Percentiles rank a stretch among this genome's conserved stretches.
Evolutionary conservation across 1,284 basidiomycete genomes (phyloP).

Genomic region (Puccinia hordei): DNA sequence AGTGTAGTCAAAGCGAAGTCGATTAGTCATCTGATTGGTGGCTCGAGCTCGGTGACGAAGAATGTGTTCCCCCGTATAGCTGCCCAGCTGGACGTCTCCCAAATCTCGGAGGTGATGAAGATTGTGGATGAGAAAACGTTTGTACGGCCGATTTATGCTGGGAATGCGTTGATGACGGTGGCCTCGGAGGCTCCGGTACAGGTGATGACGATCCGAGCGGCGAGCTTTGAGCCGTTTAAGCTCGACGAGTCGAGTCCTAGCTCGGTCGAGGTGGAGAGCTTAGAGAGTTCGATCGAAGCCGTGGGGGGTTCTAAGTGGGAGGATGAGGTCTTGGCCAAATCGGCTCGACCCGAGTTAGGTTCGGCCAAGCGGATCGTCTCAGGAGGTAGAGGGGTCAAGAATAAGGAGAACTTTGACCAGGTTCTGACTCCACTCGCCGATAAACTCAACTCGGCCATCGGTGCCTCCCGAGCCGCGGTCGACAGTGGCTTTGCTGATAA

Average conservation of each 20-base stretch:
- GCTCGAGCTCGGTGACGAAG: constrained; percentile 74
- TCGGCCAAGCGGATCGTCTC: constrained; percentile 87
- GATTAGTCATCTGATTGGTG: constrained; percentile 81
- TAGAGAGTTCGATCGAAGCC: constrained; percentile 62
- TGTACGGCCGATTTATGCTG: constrained; percentile 93
- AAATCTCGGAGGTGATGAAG: constrained; percentile 86
- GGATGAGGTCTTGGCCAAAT: constrained; percentile 69
- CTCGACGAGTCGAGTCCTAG: constrained; percentile 59
- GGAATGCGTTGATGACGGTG: constrained; percentile 93
- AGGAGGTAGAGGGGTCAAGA: constrained; percentile 93
- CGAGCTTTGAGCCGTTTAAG: constrained; percentile 71
- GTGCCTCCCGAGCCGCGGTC: constrained; percentile 94
- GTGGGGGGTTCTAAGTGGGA: constrained; percentile 65
- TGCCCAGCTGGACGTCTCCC: constrained; percentile 73
- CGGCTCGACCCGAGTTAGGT: constrained; percentile 88
- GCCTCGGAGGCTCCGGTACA: constrained; percentile 80
- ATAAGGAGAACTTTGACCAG: constrained; percentile 83
- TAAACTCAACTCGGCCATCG: constrained; percentile 88
- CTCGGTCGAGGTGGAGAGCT: constrained; percentile 65
- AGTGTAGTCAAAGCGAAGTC: constrained; percentile 62
- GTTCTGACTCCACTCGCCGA: constrained; percentile 92
- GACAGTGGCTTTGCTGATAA: constrained; percentile 99
- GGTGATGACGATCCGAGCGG: constrained; percentile 93
- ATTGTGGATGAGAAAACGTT: constrained; percentile 80
- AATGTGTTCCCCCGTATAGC: constrained; percentile 81